Conservation (phyloP, 768 basidiomycete species). For the Tylopilus plumbeoviolaceoides region DNA sequence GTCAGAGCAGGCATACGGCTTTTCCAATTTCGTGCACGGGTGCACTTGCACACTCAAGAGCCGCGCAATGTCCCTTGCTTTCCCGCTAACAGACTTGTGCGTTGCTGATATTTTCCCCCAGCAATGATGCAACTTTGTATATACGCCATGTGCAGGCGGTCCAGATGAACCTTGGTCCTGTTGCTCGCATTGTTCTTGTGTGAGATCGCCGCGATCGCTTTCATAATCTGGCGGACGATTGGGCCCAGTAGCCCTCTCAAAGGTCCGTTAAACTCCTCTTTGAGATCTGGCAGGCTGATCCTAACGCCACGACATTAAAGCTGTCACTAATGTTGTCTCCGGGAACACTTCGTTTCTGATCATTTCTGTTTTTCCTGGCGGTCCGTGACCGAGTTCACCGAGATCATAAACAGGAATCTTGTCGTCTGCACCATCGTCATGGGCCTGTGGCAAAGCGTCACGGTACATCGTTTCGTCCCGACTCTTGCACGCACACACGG, state of each 20-base stretch:
- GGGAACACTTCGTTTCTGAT: conserved; percentile 22
- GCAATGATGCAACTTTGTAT: conserved; percentile 32
- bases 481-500: neutral
- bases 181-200: conserved; percentile 18
- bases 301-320: conserved; percentile 12
- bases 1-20: conserved; percentile 20
- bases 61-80: conserved; percentile 25
- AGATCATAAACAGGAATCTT: too few relatives aligned
- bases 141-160: conserved; percentile 31
- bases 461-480: too few relatives aligned
- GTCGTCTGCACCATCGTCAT: too few relatives aligned
- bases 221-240: too few relatives aligned
- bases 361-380: conserved; percentile 22
- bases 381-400: conserved; percentile 5
- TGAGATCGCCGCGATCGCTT: conserved; percentile 22
- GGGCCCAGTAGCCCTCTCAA: too few relatives aligned
- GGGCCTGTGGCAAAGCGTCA: too few relatives aligned
- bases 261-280: too few relatives aligned
- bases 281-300: too few relatives aligned
- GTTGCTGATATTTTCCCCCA: conserved; percentile 14
- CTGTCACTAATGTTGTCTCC: neutral
- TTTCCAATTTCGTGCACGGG: conserved; percentile 32
- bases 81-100: too few relatives aligned
- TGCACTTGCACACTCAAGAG: conserved; percentile 29
- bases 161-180: conserved; percentile 16